phyloP scores from a whole-genome alignment of 108 stramenopile species.

The Nitzschia sp. region DNA sequence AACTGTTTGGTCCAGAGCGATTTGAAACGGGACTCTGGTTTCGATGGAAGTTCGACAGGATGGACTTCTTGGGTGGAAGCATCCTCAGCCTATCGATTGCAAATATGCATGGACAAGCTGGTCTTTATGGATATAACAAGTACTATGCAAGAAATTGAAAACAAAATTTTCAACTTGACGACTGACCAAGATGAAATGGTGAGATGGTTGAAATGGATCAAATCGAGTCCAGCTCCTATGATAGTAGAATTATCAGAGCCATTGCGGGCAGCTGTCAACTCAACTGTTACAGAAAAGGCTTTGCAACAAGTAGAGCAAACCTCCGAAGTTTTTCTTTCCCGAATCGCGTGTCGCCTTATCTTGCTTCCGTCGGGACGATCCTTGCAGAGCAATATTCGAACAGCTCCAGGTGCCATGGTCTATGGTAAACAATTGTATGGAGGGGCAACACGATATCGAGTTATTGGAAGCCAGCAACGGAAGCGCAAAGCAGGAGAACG shows the following conservation, averaged over 20 bases:
- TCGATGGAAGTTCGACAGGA: constrained; percentile 47
- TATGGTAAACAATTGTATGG: constrained; percentile 85
- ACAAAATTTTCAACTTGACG: constrained; percentile 11
- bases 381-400: constrained; percentile 35
- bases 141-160: not conserved
- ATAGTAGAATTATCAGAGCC: constrained; percentile 58
- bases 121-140: constrained; percentile 10
- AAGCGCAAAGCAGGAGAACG: constrained; percentile 53
- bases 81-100: constrained; percentile 17
- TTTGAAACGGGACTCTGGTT: constrained; percentile 33
- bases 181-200: constrained; percentile 46
- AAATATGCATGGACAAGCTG: constrained; percentile 36
- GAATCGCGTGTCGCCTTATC: constrained; percentile 58
- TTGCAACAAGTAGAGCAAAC: constrained; percentile 24
- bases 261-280: constrained; percentile 44
- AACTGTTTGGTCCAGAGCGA: constrained; percentile 28
- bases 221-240: constrained; percentile 49
- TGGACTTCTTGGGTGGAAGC: constrained; percentile 56
- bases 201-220: constrained; percentile 70
- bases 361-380: constrained; percentile 59
- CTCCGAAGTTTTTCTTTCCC: constrained; percentile 45
- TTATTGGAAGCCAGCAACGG: constrained; percentile 40
- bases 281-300: constrained; percentile 29
- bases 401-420: constrained; percentile 57
- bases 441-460: constrained; percentile 66